phyloP scores from a whole-genome alignment of 306 rosid genomes.

The Cicer yamashitae region DNA sequence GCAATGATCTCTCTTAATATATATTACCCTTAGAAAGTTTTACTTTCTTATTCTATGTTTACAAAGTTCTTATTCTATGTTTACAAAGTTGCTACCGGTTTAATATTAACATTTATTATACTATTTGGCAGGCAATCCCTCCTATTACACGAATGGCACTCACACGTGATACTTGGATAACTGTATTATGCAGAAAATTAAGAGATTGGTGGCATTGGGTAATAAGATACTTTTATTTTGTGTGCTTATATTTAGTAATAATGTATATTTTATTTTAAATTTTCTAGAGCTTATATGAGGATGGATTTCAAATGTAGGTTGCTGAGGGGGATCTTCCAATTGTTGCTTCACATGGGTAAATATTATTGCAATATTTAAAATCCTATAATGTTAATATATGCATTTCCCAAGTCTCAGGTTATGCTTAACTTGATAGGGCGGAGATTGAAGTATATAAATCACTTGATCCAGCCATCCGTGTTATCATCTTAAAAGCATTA shows the following conservation, averaged over 20 bases:
- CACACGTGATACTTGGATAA: constrained; percentile 95
- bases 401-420: constrained; percentile 48
- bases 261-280: constrained; percentile 30
- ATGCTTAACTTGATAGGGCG: constrained; percentile 61
- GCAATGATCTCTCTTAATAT: constrained; percentile 37
- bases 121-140: constrained; percentile 85
- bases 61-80: constrained; percentile 38
- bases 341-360: constrained; percentile 98
- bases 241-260: constrained; percentile 42
- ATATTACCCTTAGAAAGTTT: constrained; percentile 24
- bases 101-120: constrained; percentile 41
- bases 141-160: constrained; percentile 98
- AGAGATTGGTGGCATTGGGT: constrained; percentile 99
- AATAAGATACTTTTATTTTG: constrained; percentile 45
- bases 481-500: constrained; percentile 92
- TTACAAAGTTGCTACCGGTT: constrained; percentile 35
- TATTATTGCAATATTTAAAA: constrained; percentile 37
- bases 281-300: constrained; percentile 46
- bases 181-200: constrained; percentile 94
- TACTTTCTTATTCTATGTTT: constrained; percentile 35
- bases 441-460: constrained; percentile 84
- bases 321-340: constrained; percentile 96
- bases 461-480: constrained; percentile 93
- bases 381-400: constrained; percentile 39
- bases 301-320: constrained; percentile 65